Evolutionary conservation across 371 early-diverging fungal species (phyloP).

Genomic region (Batkoa obscura): DNA sequence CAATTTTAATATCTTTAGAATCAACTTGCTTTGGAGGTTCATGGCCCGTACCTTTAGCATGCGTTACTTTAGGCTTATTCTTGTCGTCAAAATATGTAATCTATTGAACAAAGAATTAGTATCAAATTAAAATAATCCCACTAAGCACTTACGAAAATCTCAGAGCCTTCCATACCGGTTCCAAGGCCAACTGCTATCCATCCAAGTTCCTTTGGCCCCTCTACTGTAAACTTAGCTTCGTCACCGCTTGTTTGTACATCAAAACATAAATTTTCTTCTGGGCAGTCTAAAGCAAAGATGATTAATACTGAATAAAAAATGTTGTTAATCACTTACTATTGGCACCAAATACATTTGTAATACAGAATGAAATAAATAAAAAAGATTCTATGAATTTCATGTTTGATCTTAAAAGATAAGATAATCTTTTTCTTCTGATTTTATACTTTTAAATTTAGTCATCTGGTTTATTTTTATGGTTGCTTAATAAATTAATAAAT

Average conservation of each 20-base stretch:
- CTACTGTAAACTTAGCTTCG: background rate
- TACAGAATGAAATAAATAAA: too few species aligned
- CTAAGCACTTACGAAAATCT: background rate
- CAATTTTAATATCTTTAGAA: background rate
- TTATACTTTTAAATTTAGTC: too few species aligned
- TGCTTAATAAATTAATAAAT: too few species aligned
- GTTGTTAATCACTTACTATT: too few species aligned
- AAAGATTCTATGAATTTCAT: too few species aligned
- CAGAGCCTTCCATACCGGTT: background rate
- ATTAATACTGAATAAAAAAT: too few species aligned
- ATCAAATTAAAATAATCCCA: background rate
- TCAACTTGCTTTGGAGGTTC: background rate
- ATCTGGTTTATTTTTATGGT: too few species aligned
- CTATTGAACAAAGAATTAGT: background rate
- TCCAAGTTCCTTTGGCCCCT: background rate
- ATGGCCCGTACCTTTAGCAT: background rate
- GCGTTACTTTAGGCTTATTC: background rate
- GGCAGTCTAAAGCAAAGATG: too few species aligned
- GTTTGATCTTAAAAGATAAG: too few species aligned
- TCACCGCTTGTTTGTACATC: background rate
- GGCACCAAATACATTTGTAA: too few species aligned
- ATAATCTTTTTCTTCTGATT: too few species aligned
- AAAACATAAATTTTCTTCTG: background rate
- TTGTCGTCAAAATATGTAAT: background rate
- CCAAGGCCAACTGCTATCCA: slow-evolving; percentile 2